Evolutionary conservation across 2,329 filamentous ascomycete species (phyloP).

Genomic region (Fonsecaea pugnacius): DNA sequence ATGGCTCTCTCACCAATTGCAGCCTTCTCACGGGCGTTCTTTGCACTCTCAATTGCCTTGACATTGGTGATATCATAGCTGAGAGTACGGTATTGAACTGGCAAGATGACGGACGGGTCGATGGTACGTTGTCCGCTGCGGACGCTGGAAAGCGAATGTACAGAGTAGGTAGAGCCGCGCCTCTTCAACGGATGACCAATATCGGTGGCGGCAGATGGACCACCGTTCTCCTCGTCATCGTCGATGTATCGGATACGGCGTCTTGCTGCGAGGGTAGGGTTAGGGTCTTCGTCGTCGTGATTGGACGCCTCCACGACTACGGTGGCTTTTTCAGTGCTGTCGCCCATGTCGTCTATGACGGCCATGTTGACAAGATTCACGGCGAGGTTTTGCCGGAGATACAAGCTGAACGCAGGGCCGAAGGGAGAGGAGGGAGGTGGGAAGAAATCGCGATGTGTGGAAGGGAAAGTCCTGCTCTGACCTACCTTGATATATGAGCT

Average conservation of each 20-base stretch:
- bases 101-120: conserved; percentile 39
- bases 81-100: conserved; percentile 43
- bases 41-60: conserved; percentile 50
- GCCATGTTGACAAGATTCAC: conserved; percentile 10
- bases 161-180: conserved; percentile 26
- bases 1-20: conserved; percentile 17
- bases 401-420: background rate
- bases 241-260: conserved; percentile 35
- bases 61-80: conserved; percentile 61
- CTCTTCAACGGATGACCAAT: conserved; percentile 25
- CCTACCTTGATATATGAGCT: conserved; percentile 13
- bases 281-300: conserved; percentile 26
- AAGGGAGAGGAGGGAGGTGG: background rate
- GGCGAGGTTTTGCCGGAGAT: background rate
- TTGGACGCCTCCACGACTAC: background rate
- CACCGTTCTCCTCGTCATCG: conserved; percentile 31
- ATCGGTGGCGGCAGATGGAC: conserved; percentile 14
- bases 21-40: conserved; percentile 42
- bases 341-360: background rate
- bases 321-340: background rate
- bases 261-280: conserved; percentile 29
- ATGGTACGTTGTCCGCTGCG: conserved; percentile 32
- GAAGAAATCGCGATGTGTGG: background rate
- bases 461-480: background rate
- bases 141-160: conserved; percentile 32